A percentile compares a stretch with the other conserved stretches of the same genome.
Evolutionary conservation across 768 basidiomycete species (phyloP).

Genomic region (Cantharellus cinnabarinus): DNA sequence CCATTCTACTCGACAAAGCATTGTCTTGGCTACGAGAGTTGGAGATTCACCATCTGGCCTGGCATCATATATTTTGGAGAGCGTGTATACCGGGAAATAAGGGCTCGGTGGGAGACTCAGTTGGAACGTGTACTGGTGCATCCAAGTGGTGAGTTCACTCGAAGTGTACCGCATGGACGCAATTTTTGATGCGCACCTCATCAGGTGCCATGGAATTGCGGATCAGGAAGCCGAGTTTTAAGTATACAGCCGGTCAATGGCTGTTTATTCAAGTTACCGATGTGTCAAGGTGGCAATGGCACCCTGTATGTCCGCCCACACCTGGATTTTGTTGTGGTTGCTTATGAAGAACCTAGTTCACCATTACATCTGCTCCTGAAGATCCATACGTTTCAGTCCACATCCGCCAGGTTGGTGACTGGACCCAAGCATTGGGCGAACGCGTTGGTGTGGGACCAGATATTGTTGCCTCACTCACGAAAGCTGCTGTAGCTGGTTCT

Average conservation of each 20-base stretch:
- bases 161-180: not conserved
- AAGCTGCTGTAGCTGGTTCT: constrained; percentile 52
- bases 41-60: constrained; percentile 85
- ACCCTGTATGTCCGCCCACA: constrained; percentile 50
- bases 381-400: constrained; percentile 85
- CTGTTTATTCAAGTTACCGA: constrained; percentile 79
- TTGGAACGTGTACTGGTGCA: constrained; percentile 77
- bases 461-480: constrained; percentile 59
- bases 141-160: constrained; percentile 43
- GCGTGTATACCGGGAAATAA: constrained; percentile 63
- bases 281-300: constrained; percentile 72
- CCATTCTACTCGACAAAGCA: constrained; percentile 78
- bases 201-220: constrained; percentile 81
- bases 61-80: constrained; percentile 80
- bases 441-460: constrained; percentile 66
- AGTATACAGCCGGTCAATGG: constrained; percentile 84
- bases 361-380: constrained; percentile 86
- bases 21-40: constrained; percentile 80
- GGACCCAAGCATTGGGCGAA: constrained; percentile 63
- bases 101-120: constrained; percentile 55
- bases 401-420: constrained; percentile 86
- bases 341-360: constrained; percentile 36
- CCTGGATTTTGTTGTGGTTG: not conserved
- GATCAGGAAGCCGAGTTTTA: constrained; percentile 79
- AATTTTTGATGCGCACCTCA: constrained; percentile 2